These are phyloP conservation scores for Globisporangium emineosum DNA, from an alignment of 352 stramenopile species.

Conservation along the genomic window DNA sequence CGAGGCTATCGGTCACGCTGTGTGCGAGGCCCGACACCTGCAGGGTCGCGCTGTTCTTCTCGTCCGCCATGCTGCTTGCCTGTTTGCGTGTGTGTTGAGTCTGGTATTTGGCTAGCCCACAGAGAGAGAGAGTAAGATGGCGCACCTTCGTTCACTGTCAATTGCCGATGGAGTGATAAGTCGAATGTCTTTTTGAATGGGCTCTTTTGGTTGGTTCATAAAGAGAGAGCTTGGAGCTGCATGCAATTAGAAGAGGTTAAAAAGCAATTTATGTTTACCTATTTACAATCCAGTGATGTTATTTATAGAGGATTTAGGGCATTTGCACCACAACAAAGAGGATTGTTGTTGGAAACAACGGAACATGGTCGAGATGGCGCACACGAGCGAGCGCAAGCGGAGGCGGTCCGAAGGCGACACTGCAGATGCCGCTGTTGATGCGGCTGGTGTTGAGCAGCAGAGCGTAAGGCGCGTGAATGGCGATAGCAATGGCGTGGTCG, in stretches of 20 bases:
- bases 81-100: not conserved
- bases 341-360: not conserved
- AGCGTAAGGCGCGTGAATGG: not conserved
- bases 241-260: not conserved
- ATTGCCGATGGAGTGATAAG: not conserved
- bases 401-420: conserved; percentile 6
- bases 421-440: not conserved
- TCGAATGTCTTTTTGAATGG: conserved; percentile 1
- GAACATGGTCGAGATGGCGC: conserved; percentile 1
- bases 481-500: not conserved
- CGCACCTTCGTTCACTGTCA: not conserved
- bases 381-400: conserved; percentile 9
- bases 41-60: conserved; percentile 23
- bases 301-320: not conserved
- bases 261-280: not conserved
- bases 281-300: not conserved
- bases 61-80: conserved; percentile 7
- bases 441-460: not conserved
- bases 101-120: not conserved
- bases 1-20: conserved; percentile 30
- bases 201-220: conserved; percentile 13
- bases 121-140: not conserved
- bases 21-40: conserved; percentile 48
- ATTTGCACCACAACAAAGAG: not conserved
- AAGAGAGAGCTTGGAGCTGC: not conserved